A percentile compares a stretch with the other conserved stretches of the same genome.
Evolutionary conservation across 106 monocot genomes (phyloP).

Genomic region (Apostasia shenzhenica): DNA sequence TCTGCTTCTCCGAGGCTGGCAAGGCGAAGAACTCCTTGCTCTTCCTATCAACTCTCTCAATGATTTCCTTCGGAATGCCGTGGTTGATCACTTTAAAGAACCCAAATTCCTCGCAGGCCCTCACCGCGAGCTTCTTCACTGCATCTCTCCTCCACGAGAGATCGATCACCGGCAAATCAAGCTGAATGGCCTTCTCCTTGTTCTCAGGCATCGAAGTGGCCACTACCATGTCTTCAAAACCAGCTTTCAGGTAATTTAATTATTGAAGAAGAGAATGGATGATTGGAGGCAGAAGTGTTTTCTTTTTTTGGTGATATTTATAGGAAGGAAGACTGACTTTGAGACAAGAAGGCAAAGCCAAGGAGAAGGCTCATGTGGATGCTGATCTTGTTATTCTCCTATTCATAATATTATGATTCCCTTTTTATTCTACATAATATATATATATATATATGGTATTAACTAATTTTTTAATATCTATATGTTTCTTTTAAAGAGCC

Average conservation of each 20-base stretch:
- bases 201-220: too few species aligned
- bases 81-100: conserved; percentile 69
- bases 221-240: too few species aligned
- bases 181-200: too few species aligned
- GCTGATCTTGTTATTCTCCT: too few species aligned
- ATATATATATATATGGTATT: not conserved
- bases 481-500: not conserved
- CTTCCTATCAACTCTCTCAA: conserved; percentile 26
- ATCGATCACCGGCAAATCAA: conserved; percentile 26
- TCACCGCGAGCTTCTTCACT: conserved; percentile 13
- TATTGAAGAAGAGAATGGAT: too few species aligned
- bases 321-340: too few species aligned
- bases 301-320: too few species aligned
- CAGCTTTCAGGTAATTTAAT: too few species aligned
- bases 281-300: too few species aligned
- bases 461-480: not conserved
- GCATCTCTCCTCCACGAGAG: conserved; percentile 13
- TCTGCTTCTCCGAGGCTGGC: conserved; percentile 31
- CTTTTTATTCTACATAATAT: not conserved
- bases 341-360: too few species aligned
- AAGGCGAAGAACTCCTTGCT: conserved; percentile 35
- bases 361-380: too few species aligned
- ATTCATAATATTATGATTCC: too few species aligned
- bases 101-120: conserved; percentile 45
- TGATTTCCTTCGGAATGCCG: conserved; percentile 16